Evolutionary conservation across 306 rosid genomes (phyloP), one percentile per base, ranked within the genome.

Genomic region (Urtica urens): DNA sequence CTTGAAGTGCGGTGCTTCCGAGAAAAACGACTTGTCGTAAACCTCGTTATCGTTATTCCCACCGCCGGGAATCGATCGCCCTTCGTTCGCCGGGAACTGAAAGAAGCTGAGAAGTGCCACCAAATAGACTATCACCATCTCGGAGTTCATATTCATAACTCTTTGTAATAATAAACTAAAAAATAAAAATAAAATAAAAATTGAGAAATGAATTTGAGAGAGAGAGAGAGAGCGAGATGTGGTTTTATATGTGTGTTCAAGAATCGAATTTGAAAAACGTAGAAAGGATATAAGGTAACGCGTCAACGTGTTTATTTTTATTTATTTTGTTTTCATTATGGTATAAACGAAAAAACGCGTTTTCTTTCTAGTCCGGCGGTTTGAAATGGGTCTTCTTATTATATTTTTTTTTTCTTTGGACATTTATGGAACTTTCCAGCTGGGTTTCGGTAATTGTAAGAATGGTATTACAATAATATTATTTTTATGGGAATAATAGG

Each of bases 1-100:
- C 62, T 68, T 50, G 58, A 77, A 83, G 6, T 67, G 80, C 11
- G 90, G 90, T 23, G 90, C 90, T 66, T 83, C 80, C 19, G 60
- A 64, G 45, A 74, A 83, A 38, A 45, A 62, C 51, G 58, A n/a
- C n/a, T n/a, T n/a, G n/a, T n/a, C 0, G 50, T 66, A 54, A 5
- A 43, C 22, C 14, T 42, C 39, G 69, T 46, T 24, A 60, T 54
- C 41, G 16, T 4, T 11, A 22, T 38, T 42, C 50, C 55, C 30
- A 43, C 60, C 47, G 44, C 49, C 39, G 26, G 71, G 64, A 23
- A 74, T 39, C 3, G 80, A 76, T 55, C 94, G 45, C 58, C 65
- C 64, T 45, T 71, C 85, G 5, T 38, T 51, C 25, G 56, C 59
- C 28, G 45, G 42, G 46, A 47, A 20, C 26, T 43, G 54, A n/a